A percentile compares a stretch with the other conserved stretches of the same genome.
phyloP scores from a whole-genome alignment of 1,284 basidiomycete species.

The Ustilago lituana region DNA sequence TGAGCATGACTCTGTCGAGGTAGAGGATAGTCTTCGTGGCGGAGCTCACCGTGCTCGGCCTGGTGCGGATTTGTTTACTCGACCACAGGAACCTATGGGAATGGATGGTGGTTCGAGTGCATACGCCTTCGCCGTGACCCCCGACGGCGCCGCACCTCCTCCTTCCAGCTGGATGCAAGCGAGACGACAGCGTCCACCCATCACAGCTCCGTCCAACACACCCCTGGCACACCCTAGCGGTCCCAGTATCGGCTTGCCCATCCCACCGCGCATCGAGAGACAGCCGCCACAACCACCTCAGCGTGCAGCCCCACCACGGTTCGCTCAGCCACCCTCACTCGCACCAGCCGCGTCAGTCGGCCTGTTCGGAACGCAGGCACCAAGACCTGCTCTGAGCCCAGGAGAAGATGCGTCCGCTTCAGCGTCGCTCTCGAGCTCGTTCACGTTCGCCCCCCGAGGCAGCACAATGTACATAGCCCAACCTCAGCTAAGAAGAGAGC shows the following conservation, averaged over 20 bases:
- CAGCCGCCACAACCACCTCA: background rate
- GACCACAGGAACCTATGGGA: background rate
- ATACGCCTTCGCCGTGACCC: conserved; percentile 13
- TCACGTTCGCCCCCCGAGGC: conserved; percentile 7
- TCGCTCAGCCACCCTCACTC: too few species aligned
- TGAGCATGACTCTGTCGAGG: too few species aligned
- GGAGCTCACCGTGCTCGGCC: background rate
- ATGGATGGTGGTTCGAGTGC: too few species aligned
- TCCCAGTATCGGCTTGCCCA: background rate
- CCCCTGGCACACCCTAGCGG: conserved; percentile 6
- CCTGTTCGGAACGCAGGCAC: too few species aligned
- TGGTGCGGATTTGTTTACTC: background rate
- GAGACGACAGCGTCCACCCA: background rate
- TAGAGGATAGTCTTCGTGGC: conserved; percentile 19
- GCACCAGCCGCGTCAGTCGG: too few species aligned
- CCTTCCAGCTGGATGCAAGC: background rate
- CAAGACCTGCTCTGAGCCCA: too few species aligned
- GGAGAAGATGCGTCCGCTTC: too few species aligned
- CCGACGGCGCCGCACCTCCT: conserved; percentile 1
- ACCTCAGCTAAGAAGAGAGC: too few species aligned
- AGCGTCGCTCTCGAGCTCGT: conserved; percentile 8
- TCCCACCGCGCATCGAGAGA: conserved; percentile 10
- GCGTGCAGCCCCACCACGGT: too few species aligned
- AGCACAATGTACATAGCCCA: too few species aligned
- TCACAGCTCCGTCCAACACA: too few species aligned